Conservation (phyloP, 257 asterid species). For the Solanum neorickii region DNA sequence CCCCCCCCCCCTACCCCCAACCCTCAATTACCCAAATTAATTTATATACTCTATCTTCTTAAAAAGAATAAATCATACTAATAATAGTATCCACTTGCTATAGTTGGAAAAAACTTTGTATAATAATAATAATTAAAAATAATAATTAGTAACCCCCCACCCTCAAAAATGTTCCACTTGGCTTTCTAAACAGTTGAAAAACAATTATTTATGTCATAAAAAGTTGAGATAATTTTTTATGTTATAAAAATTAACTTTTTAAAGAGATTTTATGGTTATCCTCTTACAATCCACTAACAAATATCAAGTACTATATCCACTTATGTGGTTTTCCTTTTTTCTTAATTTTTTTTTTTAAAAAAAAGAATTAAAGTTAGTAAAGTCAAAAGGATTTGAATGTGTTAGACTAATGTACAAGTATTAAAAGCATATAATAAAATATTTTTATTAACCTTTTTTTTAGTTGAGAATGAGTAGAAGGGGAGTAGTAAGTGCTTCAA, state of each 20-base stretch:
- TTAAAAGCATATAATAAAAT: neutral
- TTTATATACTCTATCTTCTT: neutral
- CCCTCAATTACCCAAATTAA: neutral
- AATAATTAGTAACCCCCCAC: neutral
- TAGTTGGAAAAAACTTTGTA: neutral
- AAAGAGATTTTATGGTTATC: neutral
- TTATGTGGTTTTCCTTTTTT: neutral
- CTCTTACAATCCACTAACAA: neutral
- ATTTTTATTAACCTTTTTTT: neutral
- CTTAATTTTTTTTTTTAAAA: neutral
- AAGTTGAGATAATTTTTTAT: neutral
- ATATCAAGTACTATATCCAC: neutral
- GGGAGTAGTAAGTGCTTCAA: neutral
- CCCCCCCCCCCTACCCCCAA: no score
- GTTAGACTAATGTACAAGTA: neutral
- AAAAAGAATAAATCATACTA: neutral
- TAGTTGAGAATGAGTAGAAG: conserved; percentile 3
- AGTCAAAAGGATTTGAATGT: neutral
- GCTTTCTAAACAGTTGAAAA: neutral
- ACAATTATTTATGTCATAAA: neutral
- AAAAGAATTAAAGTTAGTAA: neutral
- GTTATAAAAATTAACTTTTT: neutral
- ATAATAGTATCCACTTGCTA: neutral
- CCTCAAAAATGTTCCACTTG: neutral
- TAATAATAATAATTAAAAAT: neutral